Conservation (phyloP, 1,284 basidiomycete genomes). For the Pulveroboletus sp. region DNA sequence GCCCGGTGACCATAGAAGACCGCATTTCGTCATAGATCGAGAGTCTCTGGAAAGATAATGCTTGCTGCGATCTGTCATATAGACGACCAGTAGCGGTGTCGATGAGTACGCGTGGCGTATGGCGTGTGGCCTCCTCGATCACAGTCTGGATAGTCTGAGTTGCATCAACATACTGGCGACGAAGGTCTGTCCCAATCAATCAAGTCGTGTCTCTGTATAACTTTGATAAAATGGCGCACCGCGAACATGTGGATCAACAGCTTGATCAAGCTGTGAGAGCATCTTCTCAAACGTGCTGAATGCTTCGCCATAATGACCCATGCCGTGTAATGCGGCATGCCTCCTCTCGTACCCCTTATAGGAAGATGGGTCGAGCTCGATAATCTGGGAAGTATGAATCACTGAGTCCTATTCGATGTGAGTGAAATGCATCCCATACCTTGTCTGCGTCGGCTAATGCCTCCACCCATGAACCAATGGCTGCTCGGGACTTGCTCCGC, state of each 20-base stretch:
- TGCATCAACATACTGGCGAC: neutral
- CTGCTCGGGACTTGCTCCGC: neutral
- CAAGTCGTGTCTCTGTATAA: neutral
- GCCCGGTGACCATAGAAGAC: slow-evolving; percentile 10
- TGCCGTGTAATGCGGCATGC: neutral
- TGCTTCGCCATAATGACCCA: neutral
- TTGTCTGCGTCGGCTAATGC: neutral
- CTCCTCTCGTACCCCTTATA: neutral
- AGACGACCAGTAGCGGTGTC: neutral
- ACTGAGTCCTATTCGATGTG: neutral
- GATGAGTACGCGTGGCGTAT: slow-evolving; percentile 1
- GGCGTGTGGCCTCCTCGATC: neutral
- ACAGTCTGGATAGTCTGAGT: neutral
- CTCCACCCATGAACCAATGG: neutral
- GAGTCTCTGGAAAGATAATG: neutral
- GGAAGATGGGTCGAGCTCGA: neutral
- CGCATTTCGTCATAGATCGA: neutral
- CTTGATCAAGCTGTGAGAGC: neutral
- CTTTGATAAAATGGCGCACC: neutral
- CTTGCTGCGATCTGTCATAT: neutral
- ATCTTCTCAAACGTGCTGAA: neutral
- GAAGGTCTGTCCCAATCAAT: neutral
- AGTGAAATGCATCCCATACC: neutral
- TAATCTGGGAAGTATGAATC: neutral
- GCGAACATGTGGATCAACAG: neutral